Percentiles rank a stretch among this genome's conserved stretches.
Evolutionary conservation across 345 rosid species (phyloP).

Genomic region (Crucihimalaya himalaica): DNA sequence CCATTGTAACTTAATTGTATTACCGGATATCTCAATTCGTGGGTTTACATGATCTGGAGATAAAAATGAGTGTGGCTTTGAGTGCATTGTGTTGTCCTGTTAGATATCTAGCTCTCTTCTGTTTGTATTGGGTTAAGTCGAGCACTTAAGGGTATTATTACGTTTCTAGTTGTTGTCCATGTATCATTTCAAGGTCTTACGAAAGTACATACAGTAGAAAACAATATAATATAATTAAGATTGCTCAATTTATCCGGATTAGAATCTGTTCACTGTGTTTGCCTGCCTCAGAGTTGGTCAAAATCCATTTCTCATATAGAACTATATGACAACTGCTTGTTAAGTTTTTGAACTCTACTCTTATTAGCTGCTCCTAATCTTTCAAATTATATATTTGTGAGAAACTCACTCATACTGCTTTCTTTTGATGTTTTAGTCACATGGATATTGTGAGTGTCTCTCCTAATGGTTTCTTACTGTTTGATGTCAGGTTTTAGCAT

Average conservation of each 20-base stretch:
- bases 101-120: conserved; percentile 8
- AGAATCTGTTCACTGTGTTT: background rate
- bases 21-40: background rate
- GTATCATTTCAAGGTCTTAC: background rate
- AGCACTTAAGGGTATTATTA: background rate
- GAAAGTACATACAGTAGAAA: conserved; percentile 10
- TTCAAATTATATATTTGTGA: background rate
- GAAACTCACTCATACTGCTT: background rate
- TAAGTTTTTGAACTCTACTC: background rate
- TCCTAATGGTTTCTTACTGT: conserved; percentile 1
- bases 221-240: background rate
- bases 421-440: background rate
- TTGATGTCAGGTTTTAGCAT: conserved; percentile 9
- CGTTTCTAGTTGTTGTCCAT: background rate
- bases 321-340: background rate
- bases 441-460: background rate
- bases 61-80: conserved; percentile 4
- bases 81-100: conserved; percentile 11
- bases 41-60: conserved; percentile 15
- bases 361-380: background rate
- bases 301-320: background rate
- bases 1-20: background rate
- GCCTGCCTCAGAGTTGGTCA: background rate
- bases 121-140: background rate
- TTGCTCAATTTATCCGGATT: conserved; percentile 4